Evolutionary conservation across 1,284 basidiomycete genomes (phyloP), one percentile per base, ranked within the genome.

Genomic region (Xerocomus minutiporus): DNA sequence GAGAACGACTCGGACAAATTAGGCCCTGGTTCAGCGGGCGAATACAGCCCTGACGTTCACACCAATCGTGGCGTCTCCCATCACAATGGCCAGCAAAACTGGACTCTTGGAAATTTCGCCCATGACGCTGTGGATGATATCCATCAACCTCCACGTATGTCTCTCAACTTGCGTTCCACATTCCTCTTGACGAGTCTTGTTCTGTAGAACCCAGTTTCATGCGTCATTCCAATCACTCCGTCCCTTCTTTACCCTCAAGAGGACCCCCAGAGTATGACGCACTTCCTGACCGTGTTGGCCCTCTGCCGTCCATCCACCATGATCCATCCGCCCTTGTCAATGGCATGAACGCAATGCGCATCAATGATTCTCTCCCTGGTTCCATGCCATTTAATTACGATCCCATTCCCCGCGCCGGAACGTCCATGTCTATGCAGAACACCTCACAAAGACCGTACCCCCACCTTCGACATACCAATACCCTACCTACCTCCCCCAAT

Each of bases 391-490:
- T 58, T 46, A 34, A 50, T 23, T 48, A 64, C 39, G 66, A 68
- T 52, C 69, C 62, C 32, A 57, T 68, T 35, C 66, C 58, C 43
- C 68, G 68, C 36, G 60, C 67, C 8, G 68, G 57, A 35, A 69
- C 69, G 11, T 68, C 66, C 53, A 69, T 68, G 69, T 70, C 66
- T n/a, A 55, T 57, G 52, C 65, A 67, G 17, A 52, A 56, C 34
- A 38, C 50, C 20, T 40, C 56, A 41, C 60, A 61, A 44, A 57
- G 64, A 47, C 55, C 43, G 29, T 53, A 56, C 25, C 48, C 52
- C 44, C 61, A 45, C 43, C 57, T 48, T 26, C 66, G 65, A 44
- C 59, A 71, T 46, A 53, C 55, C 26, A 70, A 60, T 50, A 63
- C 65, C n/a, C 48, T 68, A 34, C 59, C 66, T 39, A 48, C 56